phyloP scores from a whole-genome alignment of 2,329 filamentous ascomycete genomes.

The Cordyceps pruinosa region DNA sequence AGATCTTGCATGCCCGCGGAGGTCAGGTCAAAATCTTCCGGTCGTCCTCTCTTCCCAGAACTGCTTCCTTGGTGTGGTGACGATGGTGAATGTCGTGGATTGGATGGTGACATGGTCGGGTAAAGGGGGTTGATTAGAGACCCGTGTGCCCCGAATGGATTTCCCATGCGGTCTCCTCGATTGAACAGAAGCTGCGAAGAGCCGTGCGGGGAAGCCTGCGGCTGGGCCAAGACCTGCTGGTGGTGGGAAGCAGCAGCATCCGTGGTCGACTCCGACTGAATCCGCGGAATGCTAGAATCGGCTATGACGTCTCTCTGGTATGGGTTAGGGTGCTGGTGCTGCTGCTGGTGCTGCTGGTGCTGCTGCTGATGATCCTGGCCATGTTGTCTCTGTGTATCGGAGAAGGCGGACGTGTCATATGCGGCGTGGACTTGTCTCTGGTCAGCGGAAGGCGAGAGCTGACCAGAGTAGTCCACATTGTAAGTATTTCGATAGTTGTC shows the following conservation, averaged over 20 bases:
- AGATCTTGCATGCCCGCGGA: slow-evolving; percentile 44
- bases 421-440: slow-evolving; percentile 57
- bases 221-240: slow-evolving; percentile 6
- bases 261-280: slow-evolving; percentile 5
- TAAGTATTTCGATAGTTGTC: slow-evolving; percentile 68
- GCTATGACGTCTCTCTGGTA: slow-evolving; percentile 9
- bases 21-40: slow-evolving; percentile 53
- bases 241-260: not conserved
- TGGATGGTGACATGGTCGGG: slow-evolving; percentile 39
- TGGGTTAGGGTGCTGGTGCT: slow-evolving; percentile 18
- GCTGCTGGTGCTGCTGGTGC: slow-evolving; percentile 21
- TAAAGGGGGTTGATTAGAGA: slow-evolving; percentile 47
- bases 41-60: slow-evolving; percentile 43
- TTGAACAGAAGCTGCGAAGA: slow-evolving; percentile 16
- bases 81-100: slow-evolving; percentile 22
- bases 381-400: slow-evolving; percentile 29
- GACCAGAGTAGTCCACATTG: slow-evolving; percentile 68
- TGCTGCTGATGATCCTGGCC: slow-evolving; percentile 21
- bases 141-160: slow-evolving; percentile 44
- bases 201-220: slow-evolving; percentile 11
- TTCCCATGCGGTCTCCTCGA: slow-evolving; percentile 48
- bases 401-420: slow-evolving; percentile 45
- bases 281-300: slow-evolving; percentile 7
- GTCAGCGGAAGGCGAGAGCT: slow-evolving; percentile 58
- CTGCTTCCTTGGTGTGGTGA: slow-evolving; percentile 27